These are phyloP conservation scores for Patellaria atrata DNA, from an alignment of 495 filamentous ascomycete genomes.

Conservation along the genomic window DNA sequence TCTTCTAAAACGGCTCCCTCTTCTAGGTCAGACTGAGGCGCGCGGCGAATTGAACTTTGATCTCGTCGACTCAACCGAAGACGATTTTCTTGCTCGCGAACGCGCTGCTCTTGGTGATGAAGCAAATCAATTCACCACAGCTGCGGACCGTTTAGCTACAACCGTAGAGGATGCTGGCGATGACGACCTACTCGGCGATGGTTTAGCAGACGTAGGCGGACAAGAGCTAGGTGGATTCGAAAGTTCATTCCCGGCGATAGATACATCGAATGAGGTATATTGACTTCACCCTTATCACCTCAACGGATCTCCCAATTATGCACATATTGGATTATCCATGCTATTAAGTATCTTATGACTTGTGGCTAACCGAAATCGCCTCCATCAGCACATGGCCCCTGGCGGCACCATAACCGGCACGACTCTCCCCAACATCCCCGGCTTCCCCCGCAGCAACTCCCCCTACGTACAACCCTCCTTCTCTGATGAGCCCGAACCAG, in stretches of 20 bases:
- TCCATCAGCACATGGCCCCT: slow-evolving; percentile 58
- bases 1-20: no score
- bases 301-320: no score
- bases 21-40: slow-evolving; percentile 44
- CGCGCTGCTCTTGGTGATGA: slow-evolving; percentile 81
- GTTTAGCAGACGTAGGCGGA: slow-evolving; percentile 27
- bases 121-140: slow-evolving; percentile 74
- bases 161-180: slow-evolving; percentile 45
- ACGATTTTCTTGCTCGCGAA: slow-evolving; percentile 83
- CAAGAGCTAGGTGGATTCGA: slow-evolving; percentile 60
- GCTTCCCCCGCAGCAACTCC: slow-evolving; percentile 35
- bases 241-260: slow-evolving; percentile 74
- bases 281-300: no score
- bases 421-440: slow-evolving; percentile 54
- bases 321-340: no score
- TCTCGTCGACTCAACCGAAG: slow-evolving; percentile 31
- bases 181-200: slow-evolving; percentile 58
- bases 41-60: slow-evolving; percentile 27
- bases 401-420: slow-evolving; percentile 80
- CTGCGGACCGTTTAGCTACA: slow-evolving; percentile 48
- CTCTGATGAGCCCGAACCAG: slow-evolving; percentile 65
- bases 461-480: slow-evolving; percentile 27
- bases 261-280: slow-evolving; percentile 65
- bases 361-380: slow-evolving; percentile 17
- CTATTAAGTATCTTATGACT: not conserved